Evolutionary conservation across 1,284 basidiomycete species (phyloP), one percentile per base, ranked within the genome.

Genomic region (Phenoliferia sp.): DNA sequence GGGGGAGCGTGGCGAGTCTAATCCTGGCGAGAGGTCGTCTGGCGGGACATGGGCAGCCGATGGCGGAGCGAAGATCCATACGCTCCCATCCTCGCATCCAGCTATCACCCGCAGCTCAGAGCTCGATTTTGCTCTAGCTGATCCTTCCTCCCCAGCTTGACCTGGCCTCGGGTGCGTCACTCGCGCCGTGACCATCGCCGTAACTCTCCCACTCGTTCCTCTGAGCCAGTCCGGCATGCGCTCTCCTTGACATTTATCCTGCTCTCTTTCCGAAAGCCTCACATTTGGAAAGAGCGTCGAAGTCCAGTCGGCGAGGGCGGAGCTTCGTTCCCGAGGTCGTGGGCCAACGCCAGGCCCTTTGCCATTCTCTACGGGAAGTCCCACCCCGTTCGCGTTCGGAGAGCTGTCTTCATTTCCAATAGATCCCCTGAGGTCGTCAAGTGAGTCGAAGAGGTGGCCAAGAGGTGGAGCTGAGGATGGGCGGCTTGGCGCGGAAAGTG

Each of bases 51-150:
- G 15, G 15, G 28, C 26, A 2, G 33, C 36, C 16, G 56, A 26
- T 12, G 63, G 57, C 2, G 62, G 62, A n/a, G 62, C 66, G 48
- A 73, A 71, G n/a, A 73, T 22, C 70, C 70, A 71, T 6, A 69
- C 39, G 1, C 39, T 52, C 5, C 72, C 70, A 33, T 73, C 72
- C 54, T 66, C 62, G 31, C 59, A 68, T 1, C 72, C 72, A 2
- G 50, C 68, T 0, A 57, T 68, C 5, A 73, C 59, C 26, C 71
- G 50, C n/a, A 59, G 4, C 28, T 50, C 55, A 26, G 54, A 26
- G 22, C 55, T 39, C 19, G 2, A 31, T 35, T n/a, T 22, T 17
- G 15, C 12, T 15, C 17, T 26, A 16, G 12, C 48, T 7, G 62
- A 39, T 64, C 5, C 56, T 26, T 22, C 36, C 7, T 28, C 32